Evolutionary conservation across 1,139 yeast species (phyloP).

Genomic region (Fermentozyma sake): DNA sequence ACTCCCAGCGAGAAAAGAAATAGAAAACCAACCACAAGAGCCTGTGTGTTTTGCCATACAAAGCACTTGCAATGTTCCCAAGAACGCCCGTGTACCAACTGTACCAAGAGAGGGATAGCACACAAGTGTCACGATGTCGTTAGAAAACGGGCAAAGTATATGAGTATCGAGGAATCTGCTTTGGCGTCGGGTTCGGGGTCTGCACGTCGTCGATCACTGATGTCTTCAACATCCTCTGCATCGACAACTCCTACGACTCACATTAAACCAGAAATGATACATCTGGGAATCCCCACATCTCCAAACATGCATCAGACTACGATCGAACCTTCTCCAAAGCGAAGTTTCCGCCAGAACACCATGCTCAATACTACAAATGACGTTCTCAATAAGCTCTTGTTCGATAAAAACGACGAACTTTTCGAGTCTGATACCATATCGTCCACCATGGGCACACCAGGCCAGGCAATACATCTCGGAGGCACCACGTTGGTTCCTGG

Average conservation of each 20-base stretch:
- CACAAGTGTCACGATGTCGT: constrained; percentile 56
- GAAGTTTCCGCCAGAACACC: constrained; percentile 9
- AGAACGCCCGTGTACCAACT: constrained; percentile 65
- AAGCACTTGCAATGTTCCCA: constrained; percentile 66
- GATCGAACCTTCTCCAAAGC: constrained; percentile 1
- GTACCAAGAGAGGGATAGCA: constrained; percentile 56
- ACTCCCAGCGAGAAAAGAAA: constrained; percentile 47
- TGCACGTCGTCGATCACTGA: no score
- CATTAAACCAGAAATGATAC: no score
- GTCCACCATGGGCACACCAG: constrained; percentile 12
- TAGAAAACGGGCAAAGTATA: constrained; percentile 50
- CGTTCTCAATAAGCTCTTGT: constrained; percentile 28
- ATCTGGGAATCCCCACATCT: background rate
- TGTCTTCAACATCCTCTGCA: no score
- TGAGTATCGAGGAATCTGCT: constrained; percentile 9
- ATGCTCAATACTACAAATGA: constrained; percentile 38
- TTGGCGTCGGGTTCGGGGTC: no score
- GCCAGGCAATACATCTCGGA: background rate
- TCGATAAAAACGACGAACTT: constrained; percentile 13
- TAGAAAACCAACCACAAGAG: constrained; percentile 61
- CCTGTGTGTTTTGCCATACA: constrained; percentile 66
- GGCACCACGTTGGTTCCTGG: background rate
- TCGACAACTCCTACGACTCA: no score
- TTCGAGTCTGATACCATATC: constrained; percentile 16
- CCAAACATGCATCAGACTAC: no score